A percentile compares a stretch with the other conserved stretches of the same genome.
phyloP scores from a whole-genome alignment of 148 eudicot genomes.

The Rhododendron kiyosumense region DNA sequence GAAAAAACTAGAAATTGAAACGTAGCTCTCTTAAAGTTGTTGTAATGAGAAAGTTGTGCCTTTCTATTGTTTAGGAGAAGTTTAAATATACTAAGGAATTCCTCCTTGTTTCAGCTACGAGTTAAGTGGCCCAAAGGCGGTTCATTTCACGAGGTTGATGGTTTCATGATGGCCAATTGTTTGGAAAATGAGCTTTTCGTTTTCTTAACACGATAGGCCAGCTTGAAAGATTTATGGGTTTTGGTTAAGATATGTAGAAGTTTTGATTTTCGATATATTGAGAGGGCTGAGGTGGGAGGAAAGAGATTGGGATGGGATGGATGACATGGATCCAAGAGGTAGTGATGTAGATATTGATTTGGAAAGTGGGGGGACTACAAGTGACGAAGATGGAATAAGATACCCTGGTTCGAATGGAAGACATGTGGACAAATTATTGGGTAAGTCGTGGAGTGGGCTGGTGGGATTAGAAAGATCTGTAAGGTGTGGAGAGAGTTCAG shows the following conservation, averaged over 20 bases:
- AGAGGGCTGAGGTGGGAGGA: neutral
- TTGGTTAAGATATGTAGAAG: neutral
- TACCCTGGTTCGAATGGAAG: neutral
- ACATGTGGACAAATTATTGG: conserved; percentile 11
- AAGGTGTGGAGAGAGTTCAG: conserved; percentile 11
- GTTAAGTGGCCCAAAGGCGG: neutral
- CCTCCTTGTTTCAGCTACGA: neutral
- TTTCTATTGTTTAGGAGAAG: neutral
- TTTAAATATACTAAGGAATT: neutral
- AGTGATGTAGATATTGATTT: conserved; percentile 35
- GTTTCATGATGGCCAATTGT: neutral
- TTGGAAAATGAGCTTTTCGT: neutral
- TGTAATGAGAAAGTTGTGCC: neutral
- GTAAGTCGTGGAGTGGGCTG: conserved; percentile 20
- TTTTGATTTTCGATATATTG: neutral
- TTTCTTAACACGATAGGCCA: neutral
- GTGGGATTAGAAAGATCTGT: conserved; percentile 7
- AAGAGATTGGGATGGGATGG: conserved; percentile 23
- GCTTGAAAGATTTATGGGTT: neutral
- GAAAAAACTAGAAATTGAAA: neutral
- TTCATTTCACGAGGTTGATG: neutral
- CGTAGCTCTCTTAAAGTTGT: neutral
- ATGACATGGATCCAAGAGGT: conserved; percentile 14
- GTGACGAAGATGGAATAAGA: conserved; percentile 30
- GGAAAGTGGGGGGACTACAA: conserved; percentile 36